Percentiles rank a stretch among this genome's conserved stretches.
These are phyloP conservation scores for Mycena polygramma DNA, from an alignment of 768 basidiomycete genomes.

Conservation along the genomic window DNA sequence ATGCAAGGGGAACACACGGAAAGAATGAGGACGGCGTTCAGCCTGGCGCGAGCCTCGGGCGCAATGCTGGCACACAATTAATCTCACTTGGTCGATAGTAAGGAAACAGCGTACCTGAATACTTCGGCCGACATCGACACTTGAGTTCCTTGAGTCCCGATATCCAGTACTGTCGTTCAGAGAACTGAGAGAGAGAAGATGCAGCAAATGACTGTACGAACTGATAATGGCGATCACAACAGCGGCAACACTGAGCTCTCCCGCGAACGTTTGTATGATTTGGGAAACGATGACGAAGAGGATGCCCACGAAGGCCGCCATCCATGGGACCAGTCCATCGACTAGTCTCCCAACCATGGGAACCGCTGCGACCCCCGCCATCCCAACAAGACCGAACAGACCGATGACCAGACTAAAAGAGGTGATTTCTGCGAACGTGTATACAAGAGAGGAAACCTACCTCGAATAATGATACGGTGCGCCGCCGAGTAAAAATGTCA, in stretches of 20 bases:
- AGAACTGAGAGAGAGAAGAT: neutral
- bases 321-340: conserved; percentile 70
- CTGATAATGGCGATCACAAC: conserved; percentile 66
- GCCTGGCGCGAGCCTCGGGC: conserved; percentile 60
- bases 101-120: conserved; percentile 49
- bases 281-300: conserved; percentile 53
- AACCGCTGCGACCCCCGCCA: conserved; percentile 63
- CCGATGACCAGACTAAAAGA: conserved; percentile 63
- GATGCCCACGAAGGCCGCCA: conserved; percentile 62
- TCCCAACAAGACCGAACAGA: conserved; percentile 69
- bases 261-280: conserved; percentile 63
- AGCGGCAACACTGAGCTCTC: conserved; percentile 62
- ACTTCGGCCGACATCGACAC: conserved; percentile 62
- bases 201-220: neutral
- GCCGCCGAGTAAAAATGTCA: no score
- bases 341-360: conserved; percentile 68
- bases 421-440: conserved; percentile 52
- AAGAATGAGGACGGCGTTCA: conserved; percentile 68
- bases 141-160: conserved; percentile 66
- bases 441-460: conserved; percentile 39
- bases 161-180: conserved; percentile 51
- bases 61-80: conserved; percentile 44
- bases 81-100: no score
- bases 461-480: conserved; percentile 69
- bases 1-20: conserved; percentile 21